Evolutionary conservation across 805 yeast genomes (phyloP).

Genomic region (Candida vartiovaarae): DNA sequence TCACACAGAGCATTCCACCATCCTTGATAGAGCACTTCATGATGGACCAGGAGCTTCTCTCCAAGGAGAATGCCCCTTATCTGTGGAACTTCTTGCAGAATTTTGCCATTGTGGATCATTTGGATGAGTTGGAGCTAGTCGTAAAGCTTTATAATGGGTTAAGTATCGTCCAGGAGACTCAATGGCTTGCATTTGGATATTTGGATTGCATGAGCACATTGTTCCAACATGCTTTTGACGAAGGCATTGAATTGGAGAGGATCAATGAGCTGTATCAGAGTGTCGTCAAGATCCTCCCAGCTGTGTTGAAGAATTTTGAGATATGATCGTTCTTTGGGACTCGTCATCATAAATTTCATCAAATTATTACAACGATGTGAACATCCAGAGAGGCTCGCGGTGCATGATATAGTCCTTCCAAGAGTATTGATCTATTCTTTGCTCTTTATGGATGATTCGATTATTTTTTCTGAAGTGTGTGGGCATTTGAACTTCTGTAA

Average conservation of each 20-base stretch:
- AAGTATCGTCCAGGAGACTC: background rate
- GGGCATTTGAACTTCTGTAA: conserved; percentile 36
- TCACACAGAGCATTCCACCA: conserved; percentile 6
- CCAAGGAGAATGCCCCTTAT: background rate
- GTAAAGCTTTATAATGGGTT: conserved; percentile 2
- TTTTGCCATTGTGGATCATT: background rate
- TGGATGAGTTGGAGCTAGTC: conserved; percentile 2
- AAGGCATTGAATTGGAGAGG: background rate
- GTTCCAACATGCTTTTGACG: background rate
- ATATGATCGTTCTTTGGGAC: conserved; percentile 6
- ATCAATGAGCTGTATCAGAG: background rate
- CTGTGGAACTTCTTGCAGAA: conserved; percentile 9
- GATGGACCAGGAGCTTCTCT: conserved; percentile 2
- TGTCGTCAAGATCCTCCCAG: background rate
- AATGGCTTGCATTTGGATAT: conserved; percentile 7
- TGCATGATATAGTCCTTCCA: conserved; percentile 29
- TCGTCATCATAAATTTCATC: conserved; percentile 7
- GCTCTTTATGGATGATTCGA: conserved; percentile 36
- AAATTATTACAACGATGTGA: conserved; percentile 17
- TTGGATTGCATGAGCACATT: conserved; percentile 3
- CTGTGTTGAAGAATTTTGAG: background rate
- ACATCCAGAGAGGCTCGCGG: conserved; percentile 9
- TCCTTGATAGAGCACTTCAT: conserved; percentile 5
- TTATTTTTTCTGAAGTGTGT: conserved; percentile 38
- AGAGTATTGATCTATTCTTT: conserved; percentile 32